phyloP scores from a whole-genome alignment of 2,329 filamentous ascomycete genomes.

The Diaporthe nobilis region DNA sequence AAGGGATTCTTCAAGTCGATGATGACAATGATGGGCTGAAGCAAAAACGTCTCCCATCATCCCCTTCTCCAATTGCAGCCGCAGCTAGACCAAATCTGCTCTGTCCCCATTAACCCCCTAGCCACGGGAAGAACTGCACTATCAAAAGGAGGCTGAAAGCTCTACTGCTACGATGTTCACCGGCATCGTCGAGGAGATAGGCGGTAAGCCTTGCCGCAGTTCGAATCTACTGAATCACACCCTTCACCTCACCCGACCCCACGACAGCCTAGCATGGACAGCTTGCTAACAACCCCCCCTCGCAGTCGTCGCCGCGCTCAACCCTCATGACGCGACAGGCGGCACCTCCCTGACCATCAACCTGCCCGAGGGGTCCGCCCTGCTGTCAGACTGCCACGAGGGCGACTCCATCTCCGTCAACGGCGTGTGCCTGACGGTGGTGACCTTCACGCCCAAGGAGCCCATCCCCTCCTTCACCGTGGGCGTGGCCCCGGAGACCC shows the following conservation, averaged over 20 bases:
- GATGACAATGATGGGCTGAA: conserved; percentile 3
- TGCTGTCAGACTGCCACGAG: conserved; percentile 86
- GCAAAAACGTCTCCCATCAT: neutral
- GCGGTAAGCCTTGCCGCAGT: conserved; percentile 73
- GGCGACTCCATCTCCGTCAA: conserved; percentile 97
- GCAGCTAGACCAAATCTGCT: neutral
- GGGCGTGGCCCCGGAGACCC: conserved; percentile 93
- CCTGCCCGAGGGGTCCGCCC: conserved; percentile 74
- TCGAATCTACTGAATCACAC: conserved; percentile 11
- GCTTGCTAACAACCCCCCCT: conserved; percentile 18
- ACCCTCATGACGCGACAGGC: conserved; percentile 84
- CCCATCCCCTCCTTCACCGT: conserved; percentile 79
- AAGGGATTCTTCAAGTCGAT: conserved; percentile 14
- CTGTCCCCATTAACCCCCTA: neutral
- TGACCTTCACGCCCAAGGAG: conserved; percentile 58
- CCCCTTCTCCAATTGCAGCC: neutral
- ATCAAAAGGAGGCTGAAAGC: neutral
- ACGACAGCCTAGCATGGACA: conserved; percentile 36
- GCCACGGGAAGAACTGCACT: neutral
- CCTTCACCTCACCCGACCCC: conserved; percentile 43
- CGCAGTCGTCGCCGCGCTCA: conserved; percentile 85
- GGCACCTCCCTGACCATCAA: conserved; percentile 93
- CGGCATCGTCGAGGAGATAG: conserved; percentile 91
- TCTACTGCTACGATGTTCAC: conserved; percentile 81
- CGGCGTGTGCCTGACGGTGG: conserved; percentile 95